Evolutionary conservation across 441 rosid genomes (phyloP).

Genomic region (Bocquillonia castaneifolia): DNA sequence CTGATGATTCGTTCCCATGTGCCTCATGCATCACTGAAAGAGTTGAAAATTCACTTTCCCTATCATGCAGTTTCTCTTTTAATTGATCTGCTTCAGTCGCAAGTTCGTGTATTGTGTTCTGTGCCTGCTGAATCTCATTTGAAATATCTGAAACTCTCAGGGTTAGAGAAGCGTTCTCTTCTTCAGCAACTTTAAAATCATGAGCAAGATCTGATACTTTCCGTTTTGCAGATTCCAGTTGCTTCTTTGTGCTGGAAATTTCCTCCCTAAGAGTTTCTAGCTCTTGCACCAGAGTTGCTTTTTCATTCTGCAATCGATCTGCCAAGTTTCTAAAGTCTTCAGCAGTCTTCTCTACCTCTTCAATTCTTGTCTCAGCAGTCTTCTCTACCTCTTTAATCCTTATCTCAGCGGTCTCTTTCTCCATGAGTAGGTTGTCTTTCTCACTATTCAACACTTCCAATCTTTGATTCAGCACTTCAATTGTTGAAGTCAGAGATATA

Average conservation of each 20-base stretch:
- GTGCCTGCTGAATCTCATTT: slow-evolving; percentile 48
- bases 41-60: slow-evolving; percentile 48
- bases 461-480: slow-evolving; percentile 39
- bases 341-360: slow-evolving; percentile 49
- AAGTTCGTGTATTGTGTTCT: slow-evolving; percentile 35
- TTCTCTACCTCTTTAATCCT: slow-evolving; percentile 59
- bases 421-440: slow-evolving; percentile 40
- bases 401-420: slow-evolving; percentile 45
- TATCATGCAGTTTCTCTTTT: slow-evolving; percentile 46
- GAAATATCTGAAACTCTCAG: slow-evolving; percentile 43
- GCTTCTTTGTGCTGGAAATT: slow-evolving; percentile 44
- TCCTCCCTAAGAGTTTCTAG: slow-evolving; percentile 36
- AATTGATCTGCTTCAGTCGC: slow-evolving; percentile 39
- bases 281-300: slow-evolving; percentile 35
- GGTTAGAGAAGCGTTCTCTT: slow-evolving; percentile 54
- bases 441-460: slow-evolving; percentile 46
- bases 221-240: slow-evolving; percentile 47
- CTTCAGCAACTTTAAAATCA: slow-evolving; percentile 40
- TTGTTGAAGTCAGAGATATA: slow-evolving; percentile 41
- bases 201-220: slow-evolving; percentile 42
- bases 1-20: slow-evolving; percentile 47
- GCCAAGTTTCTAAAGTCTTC: slow-evolving; percentile 44
- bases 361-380: slow-evolving; percentile 42
- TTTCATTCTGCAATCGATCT: slow-evolving; percentile 49
- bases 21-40: slow-evolving; percentile 52